Conservation (phyloP, 2,329 filamentous ascomycete species). For the Fusarium tuaranense region DNA sequence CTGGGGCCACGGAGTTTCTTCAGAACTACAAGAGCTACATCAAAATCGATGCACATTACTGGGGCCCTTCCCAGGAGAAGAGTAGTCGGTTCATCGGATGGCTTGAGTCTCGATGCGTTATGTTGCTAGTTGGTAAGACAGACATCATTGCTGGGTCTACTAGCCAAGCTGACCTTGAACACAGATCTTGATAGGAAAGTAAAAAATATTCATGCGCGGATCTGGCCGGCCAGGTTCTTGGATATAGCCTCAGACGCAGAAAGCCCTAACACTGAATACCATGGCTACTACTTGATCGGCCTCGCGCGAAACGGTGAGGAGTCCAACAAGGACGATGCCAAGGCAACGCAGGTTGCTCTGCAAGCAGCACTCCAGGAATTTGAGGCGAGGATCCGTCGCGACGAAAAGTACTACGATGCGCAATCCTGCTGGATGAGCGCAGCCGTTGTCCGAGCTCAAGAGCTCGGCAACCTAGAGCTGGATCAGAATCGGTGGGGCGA, state of each 20-base stretch:
- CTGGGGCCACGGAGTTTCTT: slow-evolving; percentile 62
- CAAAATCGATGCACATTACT: slow-evolving; percentile 73
- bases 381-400: slow-evolving; percentile 58
- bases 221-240: slow-evolving; percentile 73
- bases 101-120: slow-evolving; percentile 71
- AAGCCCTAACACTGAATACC: slow-evolving; percentile 59
- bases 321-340: slow-evolving; percentile 55
- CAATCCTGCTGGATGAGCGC: slow-evolving; percentile 62
- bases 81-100: slow-evolving; percentile 70
- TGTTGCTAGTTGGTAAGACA: slow-evolving; percentile 66
- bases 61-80: slow-evolving; percentile 68
- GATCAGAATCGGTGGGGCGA: slow-evolving; percentile 64
- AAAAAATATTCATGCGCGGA: slow-evolving; percentile 63
- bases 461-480: slow-evolving; percentile 57
- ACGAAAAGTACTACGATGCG: slow-evolving; percentile 62
- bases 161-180: slow-evolving; percentile 11
- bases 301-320: slow-evolving; percentile 54
- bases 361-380: slow-evolving; percentile 59
- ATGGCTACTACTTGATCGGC: slow-evolving; percentile 72
- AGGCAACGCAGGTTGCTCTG: slow-evolving; percentile 57
- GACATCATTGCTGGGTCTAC: neutral
- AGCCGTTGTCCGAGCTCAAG: slow-evolving; percentile 50
- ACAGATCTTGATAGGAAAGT: slow-evolving; percentile 67
- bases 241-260: slow-evolving; percentile 43
- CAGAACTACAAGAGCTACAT: slow-evolving; percentile 64